Conservation (phyloP, 75 land plant species). For the Selaginella moellendorffii region DNA sequence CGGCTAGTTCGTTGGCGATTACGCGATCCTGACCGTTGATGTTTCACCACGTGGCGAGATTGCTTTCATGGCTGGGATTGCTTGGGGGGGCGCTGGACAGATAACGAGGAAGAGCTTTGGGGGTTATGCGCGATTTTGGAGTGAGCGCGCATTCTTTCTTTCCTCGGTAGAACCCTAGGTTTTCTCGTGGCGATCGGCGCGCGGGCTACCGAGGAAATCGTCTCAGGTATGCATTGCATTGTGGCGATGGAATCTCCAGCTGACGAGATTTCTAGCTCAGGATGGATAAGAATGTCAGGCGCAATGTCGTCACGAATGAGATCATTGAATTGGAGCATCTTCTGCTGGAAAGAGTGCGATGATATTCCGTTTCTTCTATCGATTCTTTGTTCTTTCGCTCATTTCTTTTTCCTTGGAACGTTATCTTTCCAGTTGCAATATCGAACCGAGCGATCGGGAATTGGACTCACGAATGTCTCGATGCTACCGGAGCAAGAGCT, state of each 20-base stretch:
- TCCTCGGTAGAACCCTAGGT: too few relatives aligned
- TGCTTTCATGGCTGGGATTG: too few relatives aligned
- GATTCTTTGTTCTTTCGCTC: not conserved
- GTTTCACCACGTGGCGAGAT: too few relatives aligned
- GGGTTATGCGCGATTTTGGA: too few relatives aligned
- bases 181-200: too few relatives aligned
- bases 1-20: not conserved
- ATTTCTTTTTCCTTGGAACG: not conserved
- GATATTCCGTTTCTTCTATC: not conserved
- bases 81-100: too few relatives aligned
- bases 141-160: too few relatives aligned
- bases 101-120: too few relatives aligned
- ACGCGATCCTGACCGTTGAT: not conserved
- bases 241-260: too few relatives aligned
- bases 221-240: too few relatives aligned
- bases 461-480: not conserved
- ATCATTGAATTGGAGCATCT: not conserved
- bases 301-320: not conserved
- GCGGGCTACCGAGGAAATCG: too few relatives aligned
- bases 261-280: too few relatives aligned
- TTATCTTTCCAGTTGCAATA: not conserved
- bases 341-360: not conserved
- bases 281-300: not conserved
- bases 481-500: not conserved
- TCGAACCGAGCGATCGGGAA: not conserved